Base-by-base conservation (phyloP, 306 rosid genomes). In the Sicyos edulis region DNA sequence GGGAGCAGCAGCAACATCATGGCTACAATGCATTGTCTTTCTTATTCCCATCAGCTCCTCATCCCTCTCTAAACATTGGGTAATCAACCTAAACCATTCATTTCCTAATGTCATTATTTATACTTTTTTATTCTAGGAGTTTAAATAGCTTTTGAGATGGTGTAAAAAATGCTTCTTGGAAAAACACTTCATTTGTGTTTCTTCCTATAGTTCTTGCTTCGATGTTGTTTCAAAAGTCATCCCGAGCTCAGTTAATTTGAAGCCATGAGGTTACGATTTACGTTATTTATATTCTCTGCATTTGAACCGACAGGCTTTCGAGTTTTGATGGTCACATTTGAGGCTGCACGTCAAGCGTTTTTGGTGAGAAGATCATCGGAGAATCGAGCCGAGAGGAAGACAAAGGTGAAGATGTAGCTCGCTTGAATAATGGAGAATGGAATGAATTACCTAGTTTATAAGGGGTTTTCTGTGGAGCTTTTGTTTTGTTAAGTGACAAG, bases 31-130 rank as follows among this genome's bases (percentile, higher is more conserved):
- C 88, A 45, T 22, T 81, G 12, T 74, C 88, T 42, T 85, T 69
- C 78, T 34, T 85, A 37, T 73, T 79, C n/a, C 85, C 83, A 34
- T 80, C 78, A 20, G 80, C 89, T 3, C 82, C 84, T 21, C 57
- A 68, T 75, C 92, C 89, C 60, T 76, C 75, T 80, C 81, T 89
- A 55, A 88, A 82, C 73, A 89, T 89, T 53, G 95, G 96, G 97
- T 89, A 86, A 72, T 3, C 13, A 34, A 34, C 40, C 40, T 2
- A 34, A 34, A 34, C 4, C 40, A 34, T 34, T 34, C 2, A 34
- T 34, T 34, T 34, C 40, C 40, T 34, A 34, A 34, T 34, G 40
- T 34, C 40, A 34, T 34, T 34, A 34, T 4, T 34, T 34, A 34
- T 34, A 34, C 40, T 2, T 4, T 34, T 34, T 34, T 3, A 34